Evolutionary conservation across 1,284 basidiomycete genomes (phyloP), one percentile per base, ranked within the genome.

Genomic region (Ceratobasidium sp.): DNA sequence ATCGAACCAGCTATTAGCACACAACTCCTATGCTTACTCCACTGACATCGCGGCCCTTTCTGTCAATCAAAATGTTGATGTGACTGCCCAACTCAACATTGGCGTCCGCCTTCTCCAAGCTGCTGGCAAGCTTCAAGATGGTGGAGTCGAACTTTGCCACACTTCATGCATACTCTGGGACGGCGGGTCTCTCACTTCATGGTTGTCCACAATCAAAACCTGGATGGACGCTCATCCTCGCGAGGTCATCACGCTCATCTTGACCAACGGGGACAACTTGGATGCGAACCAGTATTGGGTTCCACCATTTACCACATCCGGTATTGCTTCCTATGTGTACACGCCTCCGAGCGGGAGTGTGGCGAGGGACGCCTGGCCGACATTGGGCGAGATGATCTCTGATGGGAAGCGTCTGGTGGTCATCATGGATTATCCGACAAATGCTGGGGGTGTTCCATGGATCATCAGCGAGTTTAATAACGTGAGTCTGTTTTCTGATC

Each of bases 351-450:
- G 65, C 27, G 51, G 65, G 2, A 56, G 53, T 27, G 51, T 56
- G 13, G 65, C 65, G 14, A 54, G 65, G 24, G 41, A 56, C 37
- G 65, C 65, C 3, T 69, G 65, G 65, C 65, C 65, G 11, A 69
- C 65, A 16, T 31, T 69, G 14, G 51, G 65, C 8, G 39, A 29
- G 2, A 69, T 69, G 65, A 69, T 69, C 37, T 69, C 53, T 14
- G 58, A 53, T 29, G 65, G 65, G 14, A 69, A 69, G 53, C 49
- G 65, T 24, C 51, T 69, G 7, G 65, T 69, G 2, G 51, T 69
- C n/a, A 56, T 69, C 22, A 69, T 69, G 65, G 65, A 69, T 31
- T 69, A 69, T 46, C 65, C 65, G 34, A 69, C 65, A 29, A 69
- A 69, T 43, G 29, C 65, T 19, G 65, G 65, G 19, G 34, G 65